Percentiles rank a stretch among this genome's conserved stretches.
phyloP scores from a whole-genome alignment of 331 rosid genomes.

The Cydonia oblonga region DNA sequence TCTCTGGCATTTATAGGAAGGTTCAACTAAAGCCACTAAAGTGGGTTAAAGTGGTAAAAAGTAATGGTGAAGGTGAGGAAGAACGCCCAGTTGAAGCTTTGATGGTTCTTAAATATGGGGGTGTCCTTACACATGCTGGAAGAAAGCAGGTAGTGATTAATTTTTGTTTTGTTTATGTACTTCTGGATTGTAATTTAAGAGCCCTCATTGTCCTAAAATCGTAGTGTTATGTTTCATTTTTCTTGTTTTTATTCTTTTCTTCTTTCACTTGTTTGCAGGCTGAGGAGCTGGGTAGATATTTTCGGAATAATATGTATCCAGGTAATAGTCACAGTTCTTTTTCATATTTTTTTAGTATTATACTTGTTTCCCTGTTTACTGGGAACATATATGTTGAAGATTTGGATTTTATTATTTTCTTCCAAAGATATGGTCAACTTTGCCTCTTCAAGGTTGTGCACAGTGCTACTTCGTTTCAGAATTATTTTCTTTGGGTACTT shows the following conservation, averaged over 20 bases:
- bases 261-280: conserved; percentile 49
- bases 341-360: background rate
- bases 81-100: conserved; percentile 90
- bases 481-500: background rate
- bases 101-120: conserved; percentile 96
- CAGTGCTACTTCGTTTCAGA: background rate
- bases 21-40: conserved; percentile 91
- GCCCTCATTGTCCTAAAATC: background rate
- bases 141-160: conserved; percentile 73
- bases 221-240: background rate
- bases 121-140: conserved; percentile 99
- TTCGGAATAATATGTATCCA: conserved; percentile 94
- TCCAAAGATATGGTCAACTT: background rate
- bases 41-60: conserved; percentile 69
- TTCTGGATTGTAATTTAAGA: conserved; percentile 3
- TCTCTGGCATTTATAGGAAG: conserved; percentile 93
- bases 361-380: background rate
- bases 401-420: background rate
- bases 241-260: conserved; percentile 5
- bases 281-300: conserved; percentile 97
- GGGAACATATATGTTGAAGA: background rate
- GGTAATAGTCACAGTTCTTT: conserved; percentile 34
- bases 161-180: background rate
- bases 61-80: conserved; percentile 77
- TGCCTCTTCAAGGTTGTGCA: background rate